Evolutionary conservation across 192 early-diverging fungal genomes (phyloP), one percentile per base, ranked within the genome.

Genomic region (Pilobolus umbonatus): DNA sequence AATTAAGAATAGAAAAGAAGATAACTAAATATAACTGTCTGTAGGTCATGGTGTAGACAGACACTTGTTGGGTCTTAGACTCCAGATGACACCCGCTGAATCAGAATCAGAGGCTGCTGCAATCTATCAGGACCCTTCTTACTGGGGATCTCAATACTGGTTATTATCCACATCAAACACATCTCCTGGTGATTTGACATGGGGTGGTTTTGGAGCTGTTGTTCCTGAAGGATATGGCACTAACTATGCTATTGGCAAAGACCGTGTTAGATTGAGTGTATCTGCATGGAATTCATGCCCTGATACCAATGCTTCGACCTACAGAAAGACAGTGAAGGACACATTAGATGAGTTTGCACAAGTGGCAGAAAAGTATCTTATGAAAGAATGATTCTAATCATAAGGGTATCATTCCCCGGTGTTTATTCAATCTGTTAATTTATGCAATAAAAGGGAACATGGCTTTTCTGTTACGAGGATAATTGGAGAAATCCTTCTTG

Each of bases 11-110:
- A 29, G 30, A 61, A n/a, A 28, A 43, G 56, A 24, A 29, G 17
- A 30, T 47, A 11, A 43, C 14, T 7, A 36, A 57, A 74, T n/a
- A n/a, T n/a, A n/a, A n/a, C n/a, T n/a, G n/a, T n/a, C n/a, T n/a
- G n/a, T n/a, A n/a, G n/a, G 94, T 15, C 60, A 81, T 51, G 95
- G 94, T 31, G 88, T 96, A 17, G 95, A 98, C 70, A 88, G 94
- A 34, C 95, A 98, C 71, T 59, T 98, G 67, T 74, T 96, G 21
- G 94, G 90, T 9, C 81, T 98, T 19, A 79, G 88, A 35, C 79
- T 57, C 17, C 84, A 87, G 76, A 83, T 92, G 64, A 69, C 74
- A 36, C 45, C 68, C 0, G 74, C 72, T 17, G 87, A 87, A 57
- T 85, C 87, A 30, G 65, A 76, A 3, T 72, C 64, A 35, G 45